Evolutionary conservation across 345 rosid species (phyloP).

Genomic region (Dipteronia dyeriana): DNA sequence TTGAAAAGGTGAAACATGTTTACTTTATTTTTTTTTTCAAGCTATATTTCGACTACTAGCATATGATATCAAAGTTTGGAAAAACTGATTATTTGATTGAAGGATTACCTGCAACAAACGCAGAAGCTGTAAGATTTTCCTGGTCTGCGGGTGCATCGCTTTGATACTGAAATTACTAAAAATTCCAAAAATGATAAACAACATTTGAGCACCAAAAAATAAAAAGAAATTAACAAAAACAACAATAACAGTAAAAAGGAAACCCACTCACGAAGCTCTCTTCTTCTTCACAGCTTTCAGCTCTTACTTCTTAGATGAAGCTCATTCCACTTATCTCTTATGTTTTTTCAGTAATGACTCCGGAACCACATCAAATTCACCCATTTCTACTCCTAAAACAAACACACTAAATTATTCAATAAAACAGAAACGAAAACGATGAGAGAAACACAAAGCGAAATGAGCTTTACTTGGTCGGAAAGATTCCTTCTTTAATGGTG

Average conservation of each 20-base stretch:
- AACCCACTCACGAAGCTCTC: conserved; percentile 63
- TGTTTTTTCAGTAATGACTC: conserved; percentile 81
- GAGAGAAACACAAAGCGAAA: neutral
- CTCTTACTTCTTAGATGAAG: conserved; percentile 46
- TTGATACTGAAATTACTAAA: conserved; percentile 55
- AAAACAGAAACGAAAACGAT: neutral
- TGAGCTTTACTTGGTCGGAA: neutral
- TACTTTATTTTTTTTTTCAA: too few relatives aligned
- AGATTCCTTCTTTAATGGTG: neutral
- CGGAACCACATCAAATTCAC: conserved; percentile 52
- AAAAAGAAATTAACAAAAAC: neutral
- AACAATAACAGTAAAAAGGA: neutral
- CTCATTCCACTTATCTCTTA: conserved; percentile 76
- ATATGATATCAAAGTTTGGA: too few relatives aligned
- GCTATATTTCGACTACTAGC: too few relatives aligned
- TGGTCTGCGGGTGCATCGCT: conserved; percentile 83
- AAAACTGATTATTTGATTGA: too few relatives aligned
- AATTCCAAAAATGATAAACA: neutral
- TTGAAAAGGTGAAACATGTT: too few relatives aligned
- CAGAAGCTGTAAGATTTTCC: conserved; percentile 88
- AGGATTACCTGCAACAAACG: conserved; percentile 84
- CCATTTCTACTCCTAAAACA: conserved; percentile 25
- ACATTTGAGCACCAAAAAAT: neutral
- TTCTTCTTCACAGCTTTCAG: conserved; percentile 52
- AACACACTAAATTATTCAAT: neutral